Base-by-base conservation (phyloP, 306 rosid genomes). In the Canavalia gladiata region DNA sequence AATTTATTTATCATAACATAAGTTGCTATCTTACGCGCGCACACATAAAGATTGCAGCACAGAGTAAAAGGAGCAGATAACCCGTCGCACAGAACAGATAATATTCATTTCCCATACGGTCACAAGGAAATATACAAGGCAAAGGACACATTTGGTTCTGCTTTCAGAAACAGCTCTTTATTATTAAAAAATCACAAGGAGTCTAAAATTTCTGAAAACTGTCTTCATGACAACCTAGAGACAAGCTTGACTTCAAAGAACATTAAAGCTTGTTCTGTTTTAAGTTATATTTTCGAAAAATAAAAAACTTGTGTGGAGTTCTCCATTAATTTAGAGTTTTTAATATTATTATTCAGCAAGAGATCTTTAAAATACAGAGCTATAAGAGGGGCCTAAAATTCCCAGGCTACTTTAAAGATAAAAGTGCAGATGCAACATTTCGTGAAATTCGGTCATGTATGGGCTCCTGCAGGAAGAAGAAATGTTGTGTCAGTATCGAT, bases 361-460 rank as follows among this genome's bases (percentile, higher is more conserved):
- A 45, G 43, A 55, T 35, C 66, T 59, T 52, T 68, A 70, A 66
- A 71, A 34, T 45, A 57, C 60, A 85, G 51, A 76, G 41, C 43
- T 57, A 47, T 7, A 41, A 34, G 10, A 10, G 39, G 50, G 10
- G 64, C 78, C 71, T 7, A 47, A 35, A 78, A 34, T 12, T 79
- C 81, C 59, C 8, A 12, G 55, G 43, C 84, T 79, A 92, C 81
- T 76, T 74, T 33, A 93, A 83, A 42, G 91, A 87, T 58, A 90
- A 81, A 47, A 95, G 68, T 1, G 94, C 98, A 57, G n/a, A 68
- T 43, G 94, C 85, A 54, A 93, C 97, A 37, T 93, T 93, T 42
- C 89, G 90, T 31, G 99, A 90, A 82, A 91, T 93, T 8, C 97
- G 91, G 74, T 93, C 97, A 49, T 93, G 97, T 47, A 91, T 83